Evolutionary conservation across 257 asterid genomes (phyloP).

Genomic region (Solanum habrochaites): DNA sequence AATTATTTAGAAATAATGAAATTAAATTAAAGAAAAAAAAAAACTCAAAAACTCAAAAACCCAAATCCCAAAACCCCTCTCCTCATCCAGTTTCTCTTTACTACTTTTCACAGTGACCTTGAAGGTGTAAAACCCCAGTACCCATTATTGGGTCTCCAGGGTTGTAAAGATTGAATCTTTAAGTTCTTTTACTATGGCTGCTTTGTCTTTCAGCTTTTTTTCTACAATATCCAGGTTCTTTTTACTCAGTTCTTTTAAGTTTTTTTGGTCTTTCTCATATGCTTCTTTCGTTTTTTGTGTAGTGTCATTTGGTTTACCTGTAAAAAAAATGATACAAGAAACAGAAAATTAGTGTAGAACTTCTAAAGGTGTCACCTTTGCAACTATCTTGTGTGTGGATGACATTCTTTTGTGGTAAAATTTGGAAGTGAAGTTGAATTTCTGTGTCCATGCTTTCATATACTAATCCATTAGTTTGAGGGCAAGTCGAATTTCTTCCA

Average conservation of each 20-base stretch:
- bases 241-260: conserved; percentile 9
- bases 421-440: neutral
- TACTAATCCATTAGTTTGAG: neutral
- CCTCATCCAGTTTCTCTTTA: conserved; percentile 2
- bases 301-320: neutral
- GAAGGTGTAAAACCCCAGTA: neutral
- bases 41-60: neutral
- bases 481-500: neutral
- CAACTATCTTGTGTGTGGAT: neutral
- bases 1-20: neutral
- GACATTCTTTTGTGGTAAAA: neutral
- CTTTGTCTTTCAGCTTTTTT: conserved; percentile 44
- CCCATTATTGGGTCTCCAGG: neutral
- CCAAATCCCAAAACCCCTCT: conserved; percentile 3
- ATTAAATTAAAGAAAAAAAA: neutral
- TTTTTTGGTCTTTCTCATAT: neutral
- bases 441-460: neutral
- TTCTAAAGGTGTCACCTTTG: neutral
- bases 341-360: neutral
- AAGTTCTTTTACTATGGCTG: conserved; percentile 46
- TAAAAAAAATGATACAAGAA: neutral
- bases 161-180: conserved; percentile 14
- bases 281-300: neutral
- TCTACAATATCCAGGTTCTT: conserved; percentile 61
- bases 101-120: neutral